Evolutionary conservation across 2,329 filamentous ascomycete genomes (phyloP).

Genomic region (Nemania abortiva): DNA sequence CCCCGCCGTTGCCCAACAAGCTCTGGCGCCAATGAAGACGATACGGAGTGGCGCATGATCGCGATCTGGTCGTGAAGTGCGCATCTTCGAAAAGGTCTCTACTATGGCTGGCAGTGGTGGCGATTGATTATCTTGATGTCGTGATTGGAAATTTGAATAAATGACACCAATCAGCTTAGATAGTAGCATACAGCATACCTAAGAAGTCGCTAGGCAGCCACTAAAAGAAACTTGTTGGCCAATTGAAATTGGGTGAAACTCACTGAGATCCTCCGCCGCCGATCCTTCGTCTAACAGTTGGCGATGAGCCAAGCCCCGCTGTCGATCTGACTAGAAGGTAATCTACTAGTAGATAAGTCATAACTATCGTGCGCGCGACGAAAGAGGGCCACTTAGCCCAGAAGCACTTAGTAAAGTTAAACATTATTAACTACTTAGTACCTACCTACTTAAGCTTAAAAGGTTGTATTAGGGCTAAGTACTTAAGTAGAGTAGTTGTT

Average conservation of each 20-base stretch:
- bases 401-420: no score
- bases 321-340: background rate
- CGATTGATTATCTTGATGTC: background rate
- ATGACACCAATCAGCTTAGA: no score
- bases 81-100: slow-evolving; percentile 22
- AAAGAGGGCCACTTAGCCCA: no score
- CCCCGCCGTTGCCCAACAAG: background rate
- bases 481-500: no score
- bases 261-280: background rate
- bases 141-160: background rate
- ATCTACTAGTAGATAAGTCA: background rate
- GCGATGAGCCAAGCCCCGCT: slow-evolving; percentile 23
- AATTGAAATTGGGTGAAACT: background rate
- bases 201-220: background rate
- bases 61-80: background rate
- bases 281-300: slow-evolving; percentile 2
- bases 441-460: no score
- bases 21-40: slow-evolving; percentile 12
- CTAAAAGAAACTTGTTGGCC: background rate
- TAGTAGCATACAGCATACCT: no score
- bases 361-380: no score
- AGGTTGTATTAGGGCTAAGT: no score
- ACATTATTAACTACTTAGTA: no score
- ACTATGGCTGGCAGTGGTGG: background rate
- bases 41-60: slow-evolving; percentile 10